Evolutionary conservation across 352 stramenopile species (phyloP), one percentile per base, ranked within the genome.

Genomic region (Globisporangium sylvaticum): DNA sequence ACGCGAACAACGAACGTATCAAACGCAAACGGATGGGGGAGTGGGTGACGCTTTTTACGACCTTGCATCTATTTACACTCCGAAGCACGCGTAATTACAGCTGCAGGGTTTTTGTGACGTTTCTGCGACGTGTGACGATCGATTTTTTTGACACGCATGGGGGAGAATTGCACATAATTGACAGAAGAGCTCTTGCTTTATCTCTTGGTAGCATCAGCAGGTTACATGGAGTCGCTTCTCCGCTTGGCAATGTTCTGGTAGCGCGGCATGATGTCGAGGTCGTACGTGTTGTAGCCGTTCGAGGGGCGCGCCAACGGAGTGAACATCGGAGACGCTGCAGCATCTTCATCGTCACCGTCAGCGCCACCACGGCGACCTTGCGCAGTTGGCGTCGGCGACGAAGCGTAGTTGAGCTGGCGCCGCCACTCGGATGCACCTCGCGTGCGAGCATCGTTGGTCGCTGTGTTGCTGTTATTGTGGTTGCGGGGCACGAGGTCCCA

Each of bases 211-310:
- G 22, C n/a, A 34, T 10, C 52, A 58, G 53, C 53, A 39, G 25
- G 22, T 58, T 80, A 88, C 80, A 90, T 83, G 12, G 82, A 90
- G 62, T 85, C 82, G 44, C 77, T 87, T 18, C 79, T 67, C 31
- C 75, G 76, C 5, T 79, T 69, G 8, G 58, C 59, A 9, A 81
- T 32, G 50, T 63, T 84, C 25, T 79, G 63, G 58, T 81, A 82
- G 15, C 62, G 75, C 10, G 64, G 68, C 6, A 71, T 62, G 10
- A 54, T 70, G 7, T 57, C 32, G 6, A 71, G 55, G 3, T 79
- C 75, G 15, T 56, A 81, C 7, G 70, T 12, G 42, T 66, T 67
- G 50, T 73, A 79, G 5, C 64, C 67, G 32, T 57, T 70, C 0
- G 74, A 70, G 10, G 65, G 67, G 9, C 74, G 76, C 14, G 32